Evolutionary conservation across 306 rosid species (phyloP), one percentile per base, ranked within the genome.

Genomic region (Rosa persica): DNA sequence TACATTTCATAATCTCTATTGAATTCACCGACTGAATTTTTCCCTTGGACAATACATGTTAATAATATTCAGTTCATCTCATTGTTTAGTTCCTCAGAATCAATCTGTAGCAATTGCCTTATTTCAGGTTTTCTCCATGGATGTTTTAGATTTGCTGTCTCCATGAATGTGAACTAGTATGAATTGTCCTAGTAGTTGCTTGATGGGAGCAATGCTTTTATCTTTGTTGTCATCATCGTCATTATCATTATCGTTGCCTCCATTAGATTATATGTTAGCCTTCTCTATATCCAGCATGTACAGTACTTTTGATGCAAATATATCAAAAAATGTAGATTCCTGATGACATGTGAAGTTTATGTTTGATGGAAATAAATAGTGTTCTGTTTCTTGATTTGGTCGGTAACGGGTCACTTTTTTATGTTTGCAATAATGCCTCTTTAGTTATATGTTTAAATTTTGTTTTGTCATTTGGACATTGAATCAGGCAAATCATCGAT

Each of bases 401-500:
- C 20, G 20, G 38, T 54, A 20, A 54, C 0, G 61, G 61, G 61
- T 54, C 13, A 36, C 44, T 27, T 66, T 8, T 15, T 20, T 12
- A 6, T 62, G 48, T 40, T 2, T n/a, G 34, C 10, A 5, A 3
- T 69, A 69, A 22, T 69, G 34, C 2, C n/a, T 43, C 54, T 43
- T 22, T 69, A 69, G 20, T 69, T 43, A 23, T 3, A 12, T 69
- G 10, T n/a, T 43, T 69, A 69, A 22, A 43, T 22, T 43, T 69
- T 2, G 9, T 68, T 1, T 73, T 54, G 58, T 22, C 30, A 70
- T 54, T 54, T 65, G 70, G 57, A 58, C 64, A 64, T 39, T 73
- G 64, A 72, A 72, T 69, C 83, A 89, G 93, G 85, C 84, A 3
- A 93, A 93, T 83, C 98, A 93, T 61, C 85, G 93, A 70, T 78